These are phyloP conservation scores for Streptanthus diversifolius DNA, from an alignment of 345 rosid genomes.

Conservation along the genomic window DNA sequence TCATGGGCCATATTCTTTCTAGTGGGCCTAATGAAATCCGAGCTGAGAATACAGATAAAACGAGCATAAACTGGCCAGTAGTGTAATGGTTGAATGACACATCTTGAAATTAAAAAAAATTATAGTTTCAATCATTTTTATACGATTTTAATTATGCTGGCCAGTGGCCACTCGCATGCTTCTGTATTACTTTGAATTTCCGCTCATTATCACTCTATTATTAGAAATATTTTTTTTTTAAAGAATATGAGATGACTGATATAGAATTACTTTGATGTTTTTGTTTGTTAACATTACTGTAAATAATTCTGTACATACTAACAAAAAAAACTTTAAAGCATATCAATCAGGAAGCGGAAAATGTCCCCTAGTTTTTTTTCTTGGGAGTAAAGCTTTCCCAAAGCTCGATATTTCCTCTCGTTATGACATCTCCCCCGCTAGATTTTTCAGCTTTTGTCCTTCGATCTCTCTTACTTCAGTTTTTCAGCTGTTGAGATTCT, in stretches of 20 bases:
- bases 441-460: slow-evolving; percentile 36
- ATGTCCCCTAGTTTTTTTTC: slow-evolving; percentile 32
- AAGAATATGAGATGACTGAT: too few species aligned
- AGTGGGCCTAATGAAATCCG: neutral
- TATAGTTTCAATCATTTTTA: too few species aligned
- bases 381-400: slow-evolving; percentile 35
- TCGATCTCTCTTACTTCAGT: slow-evolving; percentile 42
- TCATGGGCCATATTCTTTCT: neutral
- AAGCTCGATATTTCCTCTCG: slow-evolving; percentile 16
- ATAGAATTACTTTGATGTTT: neutral
- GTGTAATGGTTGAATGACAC: too few species aligned
- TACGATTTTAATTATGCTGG: too few species aligned
- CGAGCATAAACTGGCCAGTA: neutral
- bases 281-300: neutral
- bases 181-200: too few species aligned
- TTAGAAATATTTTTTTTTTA: too few species aligned
- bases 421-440: neutral
- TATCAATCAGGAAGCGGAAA: slow-evolving; percentile 50
- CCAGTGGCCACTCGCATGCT: too few species aligned
- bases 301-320: neutral
- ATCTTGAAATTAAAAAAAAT: too few species aligned
- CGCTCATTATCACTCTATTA: too few species aligned
- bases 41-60: neutral
- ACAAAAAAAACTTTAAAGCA: slow-evolving; percentile 30
- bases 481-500: neutral